These are phyloP conservation scores for Panicum miliaceum DNA, from an alignment of 176 grass and related monocot species.

Conservation along the genomic window DNA sequence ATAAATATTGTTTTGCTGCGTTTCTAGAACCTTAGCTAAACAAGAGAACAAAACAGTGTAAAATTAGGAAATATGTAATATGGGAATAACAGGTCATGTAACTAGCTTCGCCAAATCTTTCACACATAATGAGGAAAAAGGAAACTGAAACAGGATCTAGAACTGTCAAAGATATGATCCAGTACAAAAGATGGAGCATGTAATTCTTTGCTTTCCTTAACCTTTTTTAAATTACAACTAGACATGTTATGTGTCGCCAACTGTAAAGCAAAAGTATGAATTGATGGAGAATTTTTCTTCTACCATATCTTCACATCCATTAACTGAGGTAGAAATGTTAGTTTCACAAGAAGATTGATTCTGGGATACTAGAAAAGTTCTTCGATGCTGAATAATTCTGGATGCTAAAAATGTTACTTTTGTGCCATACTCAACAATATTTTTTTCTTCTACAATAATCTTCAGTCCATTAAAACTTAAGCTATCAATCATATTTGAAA, in stretches of 20 bases:
- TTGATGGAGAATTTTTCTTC: no score
- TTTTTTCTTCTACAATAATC: no score
- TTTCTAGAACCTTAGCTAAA: slow-evolving; percentile 10
- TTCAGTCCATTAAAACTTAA: no score
- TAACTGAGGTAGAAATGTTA: no score
- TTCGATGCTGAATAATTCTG: no score
- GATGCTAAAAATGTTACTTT: no score
- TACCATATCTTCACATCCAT: no score
- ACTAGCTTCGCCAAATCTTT: slow-evolving; percentile 1
- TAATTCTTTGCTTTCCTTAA: background rate
- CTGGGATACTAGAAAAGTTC: no score
- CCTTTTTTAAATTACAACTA: background rate
- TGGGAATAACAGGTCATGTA: background rate
- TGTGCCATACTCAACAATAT: no score
- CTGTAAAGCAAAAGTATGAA: background rate
- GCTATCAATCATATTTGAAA: no score
- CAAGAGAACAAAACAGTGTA: background rate
- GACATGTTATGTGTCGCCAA: background rate
- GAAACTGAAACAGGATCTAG: background rate
- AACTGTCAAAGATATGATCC: background rate
- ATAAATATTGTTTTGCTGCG: background rate
- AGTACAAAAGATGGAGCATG: background rate
- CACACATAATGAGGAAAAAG: background rate
- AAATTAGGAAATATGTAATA: slow-evolving; percentile 8
- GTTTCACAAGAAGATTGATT: no score